Base-by-base conservation (phyloP, 2,329 filamentous ascomycete species). In the Claviceps sp. region DNA sequence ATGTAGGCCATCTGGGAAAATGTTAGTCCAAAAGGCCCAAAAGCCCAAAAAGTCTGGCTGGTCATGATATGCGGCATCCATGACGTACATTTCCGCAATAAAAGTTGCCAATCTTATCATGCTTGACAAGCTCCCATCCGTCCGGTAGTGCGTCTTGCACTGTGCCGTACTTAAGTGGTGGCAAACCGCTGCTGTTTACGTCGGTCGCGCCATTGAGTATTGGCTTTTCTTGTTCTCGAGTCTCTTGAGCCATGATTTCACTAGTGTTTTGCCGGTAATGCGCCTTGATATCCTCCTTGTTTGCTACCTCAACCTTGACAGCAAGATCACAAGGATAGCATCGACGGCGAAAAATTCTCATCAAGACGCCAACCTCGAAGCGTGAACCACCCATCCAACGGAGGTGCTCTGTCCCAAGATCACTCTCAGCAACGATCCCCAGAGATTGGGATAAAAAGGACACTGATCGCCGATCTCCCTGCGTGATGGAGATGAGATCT, bases 391-490 rank as follows among this genome's bases (percentile, higher is more conserved):
- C 93, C 85, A 98, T 90, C 90, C 91, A 97, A 44, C 93, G 83
- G 56, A 97, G 70, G 62, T 94, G 73, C 61, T 98, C 93, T 0
- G 93, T 98, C 2, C 80, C 90, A 13, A 98, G 74, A 66, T 98
- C 93, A 48, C 79, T 79, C 63, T 97, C 93, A 1, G 93, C 93
- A 40, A 97, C 80, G 54, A 97, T 86, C 22, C 93, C 93, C 26
- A 95, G 77, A 0, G 87, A 79, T 66, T 97, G 93, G 9, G 88
- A 95, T 44, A 97, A 76, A 69, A 97, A 97, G 18, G 88, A 95
- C 26, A 97, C 72, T 5, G 76, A 84, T 50, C 87, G 82, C 22
- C 72, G 75, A 54, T 82, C 72, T 24, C 87, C 86, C 61, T 96
- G 90, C 0, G 90, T 95, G 55, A 98, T 76, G 46, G 88, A 95